Evolutionary conservation across 768 basidiomycete genomes (phyloP).

Genomic region (Rhodocollybia butyracea): DNA sequence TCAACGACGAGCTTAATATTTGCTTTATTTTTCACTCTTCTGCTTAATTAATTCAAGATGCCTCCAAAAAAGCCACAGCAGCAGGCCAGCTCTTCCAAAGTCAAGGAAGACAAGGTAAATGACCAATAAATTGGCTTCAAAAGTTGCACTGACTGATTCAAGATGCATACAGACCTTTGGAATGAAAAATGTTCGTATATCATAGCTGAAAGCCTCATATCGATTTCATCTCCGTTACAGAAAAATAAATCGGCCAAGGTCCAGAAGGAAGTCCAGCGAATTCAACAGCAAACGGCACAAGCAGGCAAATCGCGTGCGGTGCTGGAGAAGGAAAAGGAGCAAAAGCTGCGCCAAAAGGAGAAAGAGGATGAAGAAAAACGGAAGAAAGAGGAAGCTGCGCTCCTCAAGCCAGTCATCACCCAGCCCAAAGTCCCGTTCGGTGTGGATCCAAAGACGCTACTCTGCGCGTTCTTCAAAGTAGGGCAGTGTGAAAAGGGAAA

Average conservation of each 20-base stretch:
- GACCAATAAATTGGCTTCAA: constrained; percentile 5
- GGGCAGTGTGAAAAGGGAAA: constrained; percentile 91
- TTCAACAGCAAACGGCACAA: constrained; percentile 72
- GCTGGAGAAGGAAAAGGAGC: constrained; percentile 86
- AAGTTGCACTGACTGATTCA: constrained; percentile 24
- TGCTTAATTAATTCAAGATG: constrained; percentile 38
- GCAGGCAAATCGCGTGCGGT: constrained; percentile 78
- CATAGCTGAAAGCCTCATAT: constrained; percentile 6
- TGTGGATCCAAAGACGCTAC: constrained; percentile 91
- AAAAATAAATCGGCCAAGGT: constrained; percentile 96
- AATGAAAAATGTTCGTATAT: constrained; percentile 72
- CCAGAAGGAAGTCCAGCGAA: constrained; percentile 75
- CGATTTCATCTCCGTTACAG: constrained; percentile 32
- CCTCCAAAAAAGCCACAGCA: constrained; percentile 77
- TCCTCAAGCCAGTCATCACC: constrained; percentile 66
- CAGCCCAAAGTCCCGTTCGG: constrained; percentile 88
- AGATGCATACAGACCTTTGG: constrained; percentile 67
- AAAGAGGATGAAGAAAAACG: constrained; percentile 81
- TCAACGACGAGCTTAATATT: background rate
- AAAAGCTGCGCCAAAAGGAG: constrained; percentile 68
- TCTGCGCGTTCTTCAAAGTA: constrained; percentile 91
- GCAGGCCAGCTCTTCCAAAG: constrained; percentile 53
- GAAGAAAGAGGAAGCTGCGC: constrained; percentile 78
- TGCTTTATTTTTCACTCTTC: background rate
- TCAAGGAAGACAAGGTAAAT: constrained; percentile 79